Base-by-base conservation (phyloP, 208 protist species). In the Balamuthia mandrillaris region DNA sequence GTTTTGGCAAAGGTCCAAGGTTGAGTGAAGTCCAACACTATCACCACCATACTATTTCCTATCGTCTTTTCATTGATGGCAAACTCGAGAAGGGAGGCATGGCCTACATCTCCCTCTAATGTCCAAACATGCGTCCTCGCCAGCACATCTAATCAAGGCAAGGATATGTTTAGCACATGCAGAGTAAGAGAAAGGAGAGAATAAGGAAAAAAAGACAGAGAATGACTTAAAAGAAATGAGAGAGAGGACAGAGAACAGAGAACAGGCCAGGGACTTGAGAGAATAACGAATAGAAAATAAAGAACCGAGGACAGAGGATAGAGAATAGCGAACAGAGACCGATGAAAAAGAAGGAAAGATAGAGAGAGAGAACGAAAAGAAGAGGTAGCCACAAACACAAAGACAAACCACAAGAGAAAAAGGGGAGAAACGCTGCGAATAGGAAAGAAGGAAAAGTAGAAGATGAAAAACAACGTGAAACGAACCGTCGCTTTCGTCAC, bases 11-110 rank as follows among this genome's bases (percentile, higher is more conserved):
- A 44, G 39, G 39, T 84, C 86, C 86, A 89, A 65, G 86, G 86
- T 54, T 86, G 81, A 31, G 86, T 86, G 21, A 89, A 60, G 44
- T 89, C 86, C 31, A 89, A 77, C 42, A 70, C 74, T 16, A 89
- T 89, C 2, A 89, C 56, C 29, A 77, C 44, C 63, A 89, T 81
- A 47, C 41, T 79, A 3, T 86, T 79, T 21, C 54, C n/a, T 21
- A 84, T 74, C 33, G 74, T 86, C 27, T 89, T 68, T 21, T 52
- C 44, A 44, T 68, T 86, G 10, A 89, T 18, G 37, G 86, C 81
- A 60, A 89, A 84, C 45, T 86, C 86, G 31, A 89, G 52, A 14
- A 89, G 14, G 24, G 81, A 79, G 44, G 79, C 60, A 39, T 85
- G 74, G 10, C 41, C 29, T 27, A 74, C 24, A 35, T 89, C 86